Base-by-base conservation (phyloP, 768 basidiomycete genomes). In the Tubosaeta sp. region DNA sequence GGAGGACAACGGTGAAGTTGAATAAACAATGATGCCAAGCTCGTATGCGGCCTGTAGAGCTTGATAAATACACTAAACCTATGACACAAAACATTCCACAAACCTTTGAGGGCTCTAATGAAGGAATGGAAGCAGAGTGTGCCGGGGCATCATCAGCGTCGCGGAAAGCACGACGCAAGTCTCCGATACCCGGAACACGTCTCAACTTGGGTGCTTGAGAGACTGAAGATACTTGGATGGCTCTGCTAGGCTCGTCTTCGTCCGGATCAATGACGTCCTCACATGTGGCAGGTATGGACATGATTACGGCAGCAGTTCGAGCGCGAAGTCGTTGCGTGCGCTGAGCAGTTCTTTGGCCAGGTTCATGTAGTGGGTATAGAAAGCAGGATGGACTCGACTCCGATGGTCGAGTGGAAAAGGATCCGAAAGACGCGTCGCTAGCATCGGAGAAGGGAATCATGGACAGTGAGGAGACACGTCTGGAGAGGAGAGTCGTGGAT, bases 211-310 rank as follows among this genome's bases (percentile, higher is more conserved):
- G 48, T 17, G 31, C 16, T 16, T 19, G 58, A 43, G 45, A 17
- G 31, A 34, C 44, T 1, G 49, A 35, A 25, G 37, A 19, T 37
- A 33, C 32, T 29, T 32, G 12, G 43, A 37, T n/a, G 13, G 22
- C 26, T 19, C 46, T 6, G 25, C 5, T 17, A 35, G 39, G 51
- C 10, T 54, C 43, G 35, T 54, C 13, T 26, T 57, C 32, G 17
- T 57, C 52, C 14, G 29, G 14, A 25, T 61, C 44, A 31, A 31
- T n/a, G 10, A 44, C 43, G 29, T 45, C 56, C 14, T 65, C 64
- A 2, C 44, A 59, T 17, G 67, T 68, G 13, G 65, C 66, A 22
- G 67, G 67, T 43, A 68, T 52, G 25, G 66, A 59, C 51, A 38
- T 48, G 52, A 70, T 48, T 29, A 68, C 46, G 48, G 53, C 55